Base-by-base conservation (phyloP, 495 filamentous ascomycete genomes). In the Hyaloscypha hepaticicola region DNA sequence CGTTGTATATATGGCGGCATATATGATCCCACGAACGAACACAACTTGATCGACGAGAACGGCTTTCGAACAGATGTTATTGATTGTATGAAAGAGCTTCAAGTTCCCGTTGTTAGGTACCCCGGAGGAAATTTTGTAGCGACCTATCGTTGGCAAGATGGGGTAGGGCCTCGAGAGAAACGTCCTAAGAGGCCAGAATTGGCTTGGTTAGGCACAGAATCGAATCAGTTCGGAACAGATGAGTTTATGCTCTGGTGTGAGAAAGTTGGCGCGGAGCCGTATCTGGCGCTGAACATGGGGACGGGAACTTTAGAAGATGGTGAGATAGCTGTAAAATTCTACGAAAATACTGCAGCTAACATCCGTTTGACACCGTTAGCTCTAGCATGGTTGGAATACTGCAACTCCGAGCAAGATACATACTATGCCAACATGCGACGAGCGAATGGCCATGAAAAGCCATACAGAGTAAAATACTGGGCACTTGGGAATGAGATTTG, bases 191-290 rank as follows among this genome's bases (percentile, higher is more conserved):
- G 85, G 62, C 86, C 85, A 0, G 86, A 88, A 68, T 76, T 88
- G 53, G 86, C 86, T 4, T 88, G 86, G 86, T 67, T 83, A 24
- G 85, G 85, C 38, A 76, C 80, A 19, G 86, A 88, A 73, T 80
- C 76, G 0, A 88, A 88, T 69, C 75, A 82, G 48, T 87, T 88
- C 62, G 86, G 86, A 48, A 88, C 85, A 22, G 86, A 88, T 67
- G 86, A 88, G 74, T 88, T 88, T 68, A 76, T 88, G 77, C 80
- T 83, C 59, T 88, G 86, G 86, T 88, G 86, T 64, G 80, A 84
- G 66, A 73, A 78, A 4, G 76, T 87, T 52, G 84, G 83, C 9
- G 84, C 85, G 2, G 80, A 88, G 70, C 86, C 86, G 16, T 88
- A 86, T 66, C 73, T 88, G 29, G 81, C 78, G 64, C 72, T 88